Conservation (phyloP, 2,329 filamentous ascomycete genomes). For the Colletotrichum aenigma region DNA sequence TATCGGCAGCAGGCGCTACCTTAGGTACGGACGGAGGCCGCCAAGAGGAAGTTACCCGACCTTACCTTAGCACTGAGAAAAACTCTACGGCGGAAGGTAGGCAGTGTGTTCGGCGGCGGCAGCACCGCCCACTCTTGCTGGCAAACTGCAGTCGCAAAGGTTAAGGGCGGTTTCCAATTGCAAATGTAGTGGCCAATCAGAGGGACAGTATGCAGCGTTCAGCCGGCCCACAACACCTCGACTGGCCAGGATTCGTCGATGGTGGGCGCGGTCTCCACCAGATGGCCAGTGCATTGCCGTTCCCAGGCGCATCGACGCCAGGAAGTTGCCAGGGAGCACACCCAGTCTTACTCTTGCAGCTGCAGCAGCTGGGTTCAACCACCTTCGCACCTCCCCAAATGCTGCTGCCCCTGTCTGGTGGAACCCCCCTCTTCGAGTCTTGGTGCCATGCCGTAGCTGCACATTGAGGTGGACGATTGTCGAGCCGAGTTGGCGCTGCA, state of each 20-base stretch:
- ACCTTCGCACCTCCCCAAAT: not conserved
- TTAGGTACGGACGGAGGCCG: slow-evolving; percentile 1
- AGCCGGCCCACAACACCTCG: not conserved
- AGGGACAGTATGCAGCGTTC: not conserved
- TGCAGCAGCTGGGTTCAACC: not conserved
- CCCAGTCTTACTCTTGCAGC: too few species aligned
- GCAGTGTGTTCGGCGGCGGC: not conserved
- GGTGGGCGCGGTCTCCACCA: not conserved
- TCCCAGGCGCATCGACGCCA: slow-evolving; percentile 13
- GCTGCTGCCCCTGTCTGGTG: not conserved
- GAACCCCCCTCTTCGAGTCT: not conserved
- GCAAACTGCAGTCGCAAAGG: not conserved
- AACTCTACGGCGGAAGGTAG: not conserved
- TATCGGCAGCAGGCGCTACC: not conserved
- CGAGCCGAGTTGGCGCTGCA: slow-evolving; percentile 1
- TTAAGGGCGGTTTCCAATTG: slow-evolving; percentile 6
- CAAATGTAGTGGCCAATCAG: not conserved
- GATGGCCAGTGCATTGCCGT: slow-evolving; percentile 2
- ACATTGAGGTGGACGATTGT: not conserved
- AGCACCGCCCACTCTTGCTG: not conserved
- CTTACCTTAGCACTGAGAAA: not conserved
- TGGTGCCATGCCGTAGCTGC: not conserved
- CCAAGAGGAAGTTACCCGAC: not conserved
- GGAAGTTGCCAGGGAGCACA: not conserved
- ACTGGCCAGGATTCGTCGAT: slow-evolving; percentile 1